A percentile compares a stretch with the other conserved stretches of the same genome.
phyloP scores from a whole-genome alignment of 2,329 filamentous ascomycete genomes.

The Fusarium penzigii region DNA sequence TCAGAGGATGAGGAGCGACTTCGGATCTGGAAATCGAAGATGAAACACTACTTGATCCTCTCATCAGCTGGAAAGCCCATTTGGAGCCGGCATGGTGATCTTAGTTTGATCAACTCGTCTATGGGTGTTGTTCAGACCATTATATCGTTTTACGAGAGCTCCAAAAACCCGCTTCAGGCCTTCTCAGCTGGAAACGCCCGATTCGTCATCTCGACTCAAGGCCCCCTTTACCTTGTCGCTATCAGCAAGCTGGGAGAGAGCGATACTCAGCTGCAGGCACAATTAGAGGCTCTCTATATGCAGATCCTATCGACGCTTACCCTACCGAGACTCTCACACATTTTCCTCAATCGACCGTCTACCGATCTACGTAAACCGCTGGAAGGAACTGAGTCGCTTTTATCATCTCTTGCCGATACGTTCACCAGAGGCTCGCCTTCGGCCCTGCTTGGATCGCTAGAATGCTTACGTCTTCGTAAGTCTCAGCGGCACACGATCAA shows the following conservation, averaged over 20 bases:
- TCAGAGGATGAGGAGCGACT: slow-evolving; percentile 61
- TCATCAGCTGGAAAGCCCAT: slow-evolving; percentile 97
- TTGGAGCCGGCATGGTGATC: slow-evolving; percentile 91
- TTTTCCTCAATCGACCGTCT: slow-evolving; percentile 90
- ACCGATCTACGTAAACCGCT: slow-evolving; percentile 88
- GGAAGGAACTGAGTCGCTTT: slow-evolving; percentile 85
- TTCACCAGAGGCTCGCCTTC: slow-evolving; percentile 93
- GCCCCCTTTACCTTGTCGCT: slow-evolving; percentile 88
- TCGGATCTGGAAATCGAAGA: slow-evolving; percentile 81
- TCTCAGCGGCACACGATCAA: slow-evolving; percentile 85
- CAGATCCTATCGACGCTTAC: slow-evolving; percentile 96
- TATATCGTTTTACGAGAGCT: slow-evolving; percentile 91
- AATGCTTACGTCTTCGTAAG: slow-evolving; percentile 91
- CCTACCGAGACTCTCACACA: slow-evolving; percentile 78
- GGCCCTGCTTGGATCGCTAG: slow-evolving; percentile 82
- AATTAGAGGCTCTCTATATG: slow-evolving; percentile 95
- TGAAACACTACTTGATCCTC: slow-evolving; percentile 96
- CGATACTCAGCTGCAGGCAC: slow-evolving; percentile 80
- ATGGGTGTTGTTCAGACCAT: slow-evolving; percentile 96
- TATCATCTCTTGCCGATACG: slow-evolving; percentile 90
- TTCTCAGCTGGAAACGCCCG: slow-evolving; percentile 86
- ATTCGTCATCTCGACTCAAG: slow-evolving; percentile 83
- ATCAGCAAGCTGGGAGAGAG: slow-evolving; percentile 93
- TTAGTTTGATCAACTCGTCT: slow-evolving; percentile 86
- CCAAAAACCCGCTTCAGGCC: slow-evolving; percentile 73